A percentile compares a stretch with the other conserved stretches of the same genome.
phyloP scores from a whole-genome alignment of 2,329 filamentous ascomycete genomes.

The Thielaviopsis punctulata region DNA sequence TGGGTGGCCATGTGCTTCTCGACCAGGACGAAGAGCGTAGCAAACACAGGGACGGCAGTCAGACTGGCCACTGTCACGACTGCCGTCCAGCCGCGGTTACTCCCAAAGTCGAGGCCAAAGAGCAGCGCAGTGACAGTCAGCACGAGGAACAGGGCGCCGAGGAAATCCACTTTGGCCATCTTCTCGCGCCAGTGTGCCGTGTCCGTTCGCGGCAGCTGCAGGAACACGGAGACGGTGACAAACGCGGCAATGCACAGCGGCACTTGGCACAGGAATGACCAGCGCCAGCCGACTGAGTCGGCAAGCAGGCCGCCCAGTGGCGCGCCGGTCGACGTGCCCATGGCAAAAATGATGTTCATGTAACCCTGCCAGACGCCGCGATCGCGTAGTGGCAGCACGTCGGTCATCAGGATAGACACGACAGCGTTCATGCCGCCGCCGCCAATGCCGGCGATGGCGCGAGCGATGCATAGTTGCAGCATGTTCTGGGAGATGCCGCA shows the following conservation, averaged over 20 bases:
- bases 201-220: slow-evolving; percentile 49
- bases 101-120: slow-evolving; percentile 67
- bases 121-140: slow-evolving; percentile 74
- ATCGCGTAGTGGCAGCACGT: slow-evolving; percentile 35
- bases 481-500: slow-evolving; percentile 34
- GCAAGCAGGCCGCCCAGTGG: slow-evolving; percentile 54
- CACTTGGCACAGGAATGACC: slow-evolving; percentile 53
- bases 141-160: slow-evolving; percentile 41
- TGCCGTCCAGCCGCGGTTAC: slow-evolving; percentile 38
- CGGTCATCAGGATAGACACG: slow-evolving; percentile 40
- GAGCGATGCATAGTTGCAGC: slow-evolving; percentile 34
- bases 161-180: slow-evolving; percentile 44
- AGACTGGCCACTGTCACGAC: slow-evolving; percentile 63
- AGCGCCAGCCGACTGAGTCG: slow-evolving; percentile 45
- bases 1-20: slow-evolving; percentile 60
- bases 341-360: slow-evolving; percentile 41
- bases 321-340: slow-evolving; percentile 48
- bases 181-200: slow-evolving; percentile 47
- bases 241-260: slow-evolving; percentile 30
- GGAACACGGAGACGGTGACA: slow-evolving; percentile 37
- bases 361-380: slow-evolving; percentile 35
- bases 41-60: slow-evolving; percentile 63
- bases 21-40: slow-evolving; percentile 51
- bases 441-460: slow-evolving; percentile 39
- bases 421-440: slow-evolving; percentile 41